Conservation (phyloP, 164 flowering plant genomes). For the Houttuynia cordata region DNA sequence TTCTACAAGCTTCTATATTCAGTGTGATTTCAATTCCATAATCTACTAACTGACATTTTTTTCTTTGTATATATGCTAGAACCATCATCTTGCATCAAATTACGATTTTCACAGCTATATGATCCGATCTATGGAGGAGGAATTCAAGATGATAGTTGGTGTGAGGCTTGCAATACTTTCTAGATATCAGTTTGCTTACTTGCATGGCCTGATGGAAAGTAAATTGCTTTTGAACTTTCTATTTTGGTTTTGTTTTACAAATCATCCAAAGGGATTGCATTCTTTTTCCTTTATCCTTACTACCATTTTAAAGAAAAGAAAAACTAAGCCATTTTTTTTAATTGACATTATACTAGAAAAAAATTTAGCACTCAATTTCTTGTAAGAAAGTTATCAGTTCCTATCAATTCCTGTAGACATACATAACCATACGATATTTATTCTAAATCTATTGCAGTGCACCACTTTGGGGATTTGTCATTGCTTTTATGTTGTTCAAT, state of each 20-base stretch:
- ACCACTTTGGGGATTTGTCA: constrained; percentile 94
- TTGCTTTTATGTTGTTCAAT: constrained; percentile 89
- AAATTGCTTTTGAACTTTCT: too few relatives aligned
- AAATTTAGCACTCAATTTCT: too few relatives aligned
- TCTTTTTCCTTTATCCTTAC: neutral
- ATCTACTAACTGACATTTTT: neutral
- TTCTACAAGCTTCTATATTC: too few relatives aligned
- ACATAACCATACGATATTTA: neutral
- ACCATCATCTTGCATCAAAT: constrained; percentile 72
- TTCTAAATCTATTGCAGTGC: constrained; percentile 48
- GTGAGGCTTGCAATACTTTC: constrained; percentile 54
- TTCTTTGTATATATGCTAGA: constrained; percentile 43
- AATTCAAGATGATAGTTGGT: constrained; percentile 89
- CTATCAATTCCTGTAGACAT: too few relatives aligned
- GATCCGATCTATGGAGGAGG: constrained; percentile 99
- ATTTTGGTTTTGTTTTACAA: too few relatives aligned
- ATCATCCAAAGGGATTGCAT: neutral
- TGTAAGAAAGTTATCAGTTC: too few relatives aligned
- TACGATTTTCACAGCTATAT: constrained; percentile 98
- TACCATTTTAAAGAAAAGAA: neutral
- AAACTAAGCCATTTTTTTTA: neutral
- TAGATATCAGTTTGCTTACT: neutral
- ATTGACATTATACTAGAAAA: neutral
- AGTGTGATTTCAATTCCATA: neutral
- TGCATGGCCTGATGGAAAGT: too few relatives aligned